These are phyloP conservation scores for Fusarium devonianum DNA, from an alignment of 2,329 filamentous ascomycete genomes.

Conservation along the genomic window DNA sequence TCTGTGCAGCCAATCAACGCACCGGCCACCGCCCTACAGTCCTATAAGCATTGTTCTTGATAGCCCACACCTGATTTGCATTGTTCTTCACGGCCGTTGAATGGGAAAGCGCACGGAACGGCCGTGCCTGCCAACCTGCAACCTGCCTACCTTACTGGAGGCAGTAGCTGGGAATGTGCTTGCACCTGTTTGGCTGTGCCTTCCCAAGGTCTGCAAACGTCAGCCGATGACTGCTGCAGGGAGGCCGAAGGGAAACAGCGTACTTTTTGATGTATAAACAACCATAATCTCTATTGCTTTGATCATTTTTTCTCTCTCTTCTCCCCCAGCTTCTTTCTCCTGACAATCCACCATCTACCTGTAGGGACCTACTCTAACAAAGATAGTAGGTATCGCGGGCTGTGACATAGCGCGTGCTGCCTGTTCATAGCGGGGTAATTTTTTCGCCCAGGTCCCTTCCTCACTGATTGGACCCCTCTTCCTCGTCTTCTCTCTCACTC, in stretches of 20 bases:
- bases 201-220: background rate
- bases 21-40: constrained; percentile 22
- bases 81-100: constrained; percentile 6
- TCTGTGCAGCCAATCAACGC: constrained; percentile 35
- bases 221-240: constrained; percentile 3
- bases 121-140: background rate
- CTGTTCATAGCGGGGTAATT: constrained; percentile 39
- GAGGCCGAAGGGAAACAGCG: background rate
- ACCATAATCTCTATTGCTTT: background rate
- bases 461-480: constrained; percentile 39
- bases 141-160: constrained; percentile 13
- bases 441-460: constrained; percentile 30
- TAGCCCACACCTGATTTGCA: constrained; percentile 5
- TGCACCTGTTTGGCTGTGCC: constrained; percentile 1
- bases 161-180: constrained; percentile 7
- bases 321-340: background rate
- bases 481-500: constrained; percentile 32
- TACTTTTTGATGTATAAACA: background rate
- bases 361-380: too few species aligned
- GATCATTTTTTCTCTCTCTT: background rate
- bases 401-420: constrained; percentile 12
- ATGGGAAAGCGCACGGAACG: constrained; percentile 1
- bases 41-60: constrained; percentile 34
- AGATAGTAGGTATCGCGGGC: too few species aligned
- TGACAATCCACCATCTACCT: background rate